Conservation (phyloP, 495 filamentous ascomycete species). For the Cladorrhinum samala region DNA sequence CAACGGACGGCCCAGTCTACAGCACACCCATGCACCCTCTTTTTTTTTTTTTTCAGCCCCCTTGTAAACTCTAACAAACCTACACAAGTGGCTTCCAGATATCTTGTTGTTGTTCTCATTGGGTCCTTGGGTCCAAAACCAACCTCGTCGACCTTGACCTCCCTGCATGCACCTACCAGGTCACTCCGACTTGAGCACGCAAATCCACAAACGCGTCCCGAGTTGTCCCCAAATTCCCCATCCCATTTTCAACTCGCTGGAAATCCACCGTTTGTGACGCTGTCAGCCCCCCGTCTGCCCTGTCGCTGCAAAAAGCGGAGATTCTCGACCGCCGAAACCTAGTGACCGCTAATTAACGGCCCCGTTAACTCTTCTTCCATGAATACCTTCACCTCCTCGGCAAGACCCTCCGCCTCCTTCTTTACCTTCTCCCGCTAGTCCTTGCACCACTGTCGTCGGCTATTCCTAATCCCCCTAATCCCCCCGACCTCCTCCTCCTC, state of each 20-base stretch:
- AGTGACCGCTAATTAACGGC: conserved; percentile 7
- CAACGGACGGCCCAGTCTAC: conserved; percentile 9
- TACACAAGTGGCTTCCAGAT: conserved; percentile 11
- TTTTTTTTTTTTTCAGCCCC: conserved; percentile 12
- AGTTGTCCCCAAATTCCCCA: background rate
- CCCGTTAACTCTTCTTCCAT: conserved; percentile 8
- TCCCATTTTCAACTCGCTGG: background rate
- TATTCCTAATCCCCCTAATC: conserved; percentile 3
- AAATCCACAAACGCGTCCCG: conserved; percentile 4
- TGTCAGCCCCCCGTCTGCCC: background rate
- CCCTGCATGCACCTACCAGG: no score
- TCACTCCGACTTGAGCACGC: no score
- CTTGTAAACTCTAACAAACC: conserved; percentile 21
- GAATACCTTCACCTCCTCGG: conserved; percentile 10
- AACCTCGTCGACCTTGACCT: background rate
- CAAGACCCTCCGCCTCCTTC: conserved; percentile 8
- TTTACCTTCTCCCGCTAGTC: conserved; percentile 1
- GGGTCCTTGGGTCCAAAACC: conserved; percentile 3
- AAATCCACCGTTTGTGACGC: background rate
- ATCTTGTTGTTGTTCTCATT: conserved; percentile 5
- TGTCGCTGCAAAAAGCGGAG: background rate
- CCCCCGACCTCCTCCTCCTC: background rate
- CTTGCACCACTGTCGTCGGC: background rate
- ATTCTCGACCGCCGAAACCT: conserved; percentile 9
- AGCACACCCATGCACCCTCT: conserved; percentile 8